phyloP scores from a whole-genome alignment of 495 filamentous ascomycete genomes.

The Podospora appendiculata region DNA sequence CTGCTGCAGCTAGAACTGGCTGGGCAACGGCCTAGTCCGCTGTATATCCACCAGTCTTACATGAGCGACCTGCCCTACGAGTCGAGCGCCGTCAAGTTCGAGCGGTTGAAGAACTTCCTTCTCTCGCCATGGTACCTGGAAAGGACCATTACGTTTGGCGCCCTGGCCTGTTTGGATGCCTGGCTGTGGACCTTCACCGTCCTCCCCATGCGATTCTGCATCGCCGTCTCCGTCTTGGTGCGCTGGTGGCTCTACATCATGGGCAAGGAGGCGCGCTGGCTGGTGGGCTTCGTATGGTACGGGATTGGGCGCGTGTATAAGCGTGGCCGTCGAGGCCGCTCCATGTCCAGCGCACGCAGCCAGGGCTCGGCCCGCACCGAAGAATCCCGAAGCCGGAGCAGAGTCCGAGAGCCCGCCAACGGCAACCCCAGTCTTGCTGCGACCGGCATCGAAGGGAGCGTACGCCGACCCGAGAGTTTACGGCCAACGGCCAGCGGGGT shows the following conservation, averaged over 20 bases:
- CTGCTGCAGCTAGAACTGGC: conserved; percentile 85
- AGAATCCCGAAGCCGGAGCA: conserved; percentile 29
- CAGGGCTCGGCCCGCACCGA: conserved; percentile 22
- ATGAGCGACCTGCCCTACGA: conserved; percentile 78
- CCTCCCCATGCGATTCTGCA: conserved; percentile 80
- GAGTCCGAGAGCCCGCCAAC: conserved; percentile 23
- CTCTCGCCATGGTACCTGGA: conserved; percentile 78
- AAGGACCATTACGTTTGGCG: conserved; percentile 76
- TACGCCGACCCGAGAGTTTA: conserved; percentile 2
- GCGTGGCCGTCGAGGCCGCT: conserved; percentile 42
- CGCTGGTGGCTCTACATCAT: conserved; percentile 64
- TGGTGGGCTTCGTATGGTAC: conserved; percentile 64
- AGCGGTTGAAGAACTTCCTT: conserved; percentile 85
- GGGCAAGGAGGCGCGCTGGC: conserved; percentile 54
- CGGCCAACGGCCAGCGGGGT: background rate
- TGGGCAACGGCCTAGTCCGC: conserved; percentile 68
- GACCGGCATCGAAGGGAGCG: background rate
- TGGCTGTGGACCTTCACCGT: conserved; percentile 97
- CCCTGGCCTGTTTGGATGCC: conserved; percentile 86
- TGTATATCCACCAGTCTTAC: conserved; percentile 78
- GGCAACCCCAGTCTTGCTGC: conserved; percentile 1
- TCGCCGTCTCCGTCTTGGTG: conserved; percentile 67
- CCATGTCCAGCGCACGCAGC: conserved; percentile 17
- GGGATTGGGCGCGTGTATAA: conserved; percentile 73
- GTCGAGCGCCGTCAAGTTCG: conserved; percentile 91